Evolutionary conservation across 345 rosid species (phyloP), one percentile per base, ranked within the genome.

Genomic region (Mangifera indica): DNA sequence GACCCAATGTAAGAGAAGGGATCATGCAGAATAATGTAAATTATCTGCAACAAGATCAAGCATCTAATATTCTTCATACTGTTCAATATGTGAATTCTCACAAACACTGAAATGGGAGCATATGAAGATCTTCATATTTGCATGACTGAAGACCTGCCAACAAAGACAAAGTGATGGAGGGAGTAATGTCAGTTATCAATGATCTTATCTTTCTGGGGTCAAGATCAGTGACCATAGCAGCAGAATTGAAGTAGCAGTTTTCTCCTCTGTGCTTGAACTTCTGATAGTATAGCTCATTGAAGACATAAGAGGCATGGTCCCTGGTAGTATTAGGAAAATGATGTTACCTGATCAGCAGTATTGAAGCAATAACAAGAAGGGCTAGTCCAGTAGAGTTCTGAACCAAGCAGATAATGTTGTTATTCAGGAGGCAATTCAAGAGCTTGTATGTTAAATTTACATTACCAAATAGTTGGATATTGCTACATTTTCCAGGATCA

Each of bases 301-400:
- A 89, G 77, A 88, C 89, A 63, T 70, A 85, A 59, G 88, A 83
- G 54, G 93, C 93, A 71, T 89, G 89, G 44, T 77, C 82, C 57
- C 65, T 82, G 5, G 78, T 34, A 3, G 86, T 81, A 54, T 84
- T 84, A 5, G 91, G 93, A 2, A 66, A 55, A 21, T 70, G 1
- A 6, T 21, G 45, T 60, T 79, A 82, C 84, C 84, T 72, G 81
- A 76, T 65, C 14, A 74, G 51, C 10, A 74, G 51, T 53, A 48
- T 18, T 21, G 69, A 57, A 65, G 69, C 55, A 51, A 32, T 29
- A 7, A 76, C 53, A 48, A 76, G 42, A 11, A 82, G 72, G 53
- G 74, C 72, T 7, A n/a, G n/a, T n/a, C n/a, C n/a, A 80, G 44
- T 42, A 78, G 46, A 37, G 37, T 69, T 22, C 37, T 59, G 26